Base-by-base conservation (phyloP, 1,284 basidiomycete genomes). In the Tilletia indica region DNA sequence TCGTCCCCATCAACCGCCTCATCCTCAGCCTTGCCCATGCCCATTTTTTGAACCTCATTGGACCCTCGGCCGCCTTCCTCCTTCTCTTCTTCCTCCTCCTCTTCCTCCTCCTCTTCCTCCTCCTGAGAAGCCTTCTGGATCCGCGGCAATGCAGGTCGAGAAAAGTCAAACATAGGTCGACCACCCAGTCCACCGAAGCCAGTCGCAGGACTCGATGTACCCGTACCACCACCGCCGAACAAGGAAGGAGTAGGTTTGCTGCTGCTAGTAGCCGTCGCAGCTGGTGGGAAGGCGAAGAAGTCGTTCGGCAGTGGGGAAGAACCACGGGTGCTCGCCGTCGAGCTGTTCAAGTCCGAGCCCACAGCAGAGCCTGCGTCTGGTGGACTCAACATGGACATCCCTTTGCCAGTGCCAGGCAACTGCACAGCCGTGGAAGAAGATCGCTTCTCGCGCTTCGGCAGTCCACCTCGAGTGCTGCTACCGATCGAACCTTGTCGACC, bases 401-500 rank as follows among this genome's bases (percentile, higher is more conserved):
- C 48, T 45, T 47, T 45, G 6, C 42, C 42, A 14, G 9, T 14
- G 42, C 42, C 63, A 21, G 76, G 72, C 16, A 73, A 71, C 31
- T 69, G 68, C 25, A 72, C 73, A 3, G 73, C 76, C 4, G 66
- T 49, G 25, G 68, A 31, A 31, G 25, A 31, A 31, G 25, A 31
- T 31, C 68, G 25, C 69, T 70, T 68, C 67, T 71, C 76, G 4
- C 73, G n/a, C 54, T 77, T 77, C 51, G 25, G 47, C 16, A 63
- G 56, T 48, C 64, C 51, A 14, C 25, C 25, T 31, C 71, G 67
- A 58, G 21, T 12, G 19, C 58, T 48, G 34, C 74, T 72, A 11
- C 70, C 70, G 25, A 68, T 70, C 71, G 71, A 71, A 4, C 72
- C 69, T 36, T 73, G 71, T 8, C 72, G 71, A 56, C 74, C 76